Conservation (phyloP, 2,329 filamentous ascomycete species). For the Aspergillus arachidicola region DNA sequence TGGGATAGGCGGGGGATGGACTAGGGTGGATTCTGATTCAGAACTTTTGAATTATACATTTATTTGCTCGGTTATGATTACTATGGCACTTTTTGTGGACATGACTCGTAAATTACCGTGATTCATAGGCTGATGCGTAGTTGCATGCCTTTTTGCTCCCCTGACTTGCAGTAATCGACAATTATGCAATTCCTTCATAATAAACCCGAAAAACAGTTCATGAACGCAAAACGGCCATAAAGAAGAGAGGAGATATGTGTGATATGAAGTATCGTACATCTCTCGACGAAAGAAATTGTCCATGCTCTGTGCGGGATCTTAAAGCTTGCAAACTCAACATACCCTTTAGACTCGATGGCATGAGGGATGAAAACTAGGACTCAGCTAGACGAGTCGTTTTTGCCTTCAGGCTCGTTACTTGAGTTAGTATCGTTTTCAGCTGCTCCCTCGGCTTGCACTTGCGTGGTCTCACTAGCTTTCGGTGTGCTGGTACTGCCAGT, state of each 20-base stretch:
- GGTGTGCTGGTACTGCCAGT: neutral
- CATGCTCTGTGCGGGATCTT: neutral
- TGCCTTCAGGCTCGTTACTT: slow-evolving; percentile 2
- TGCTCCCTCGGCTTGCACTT: neutral
- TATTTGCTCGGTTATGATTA: neutral
- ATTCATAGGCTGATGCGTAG: neutral
- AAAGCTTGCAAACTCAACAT: neutral
- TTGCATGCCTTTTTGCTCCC: neutral
- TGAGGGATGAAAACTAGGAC: neutral
- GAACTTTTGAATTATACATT: neutral
- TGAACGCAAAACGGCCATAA: neutral
- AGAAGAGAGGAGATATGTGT: neutral
- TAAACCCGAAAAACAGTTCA: neutral
- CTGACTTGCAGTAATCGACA: neutral
- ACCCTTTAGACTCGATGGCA: neutral
- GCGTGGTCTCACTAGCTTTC: neutral
- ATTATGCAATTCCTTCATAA: neutral
- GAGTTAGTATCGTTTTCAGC: slow-evolving; percentile 1
- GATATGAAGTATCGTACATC: neutral
- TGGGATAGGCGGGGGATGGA: no score
- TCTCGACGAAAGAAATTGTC: neutral
- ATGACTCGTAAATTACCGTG: neutral
- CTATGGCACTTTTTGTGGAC: neutral
- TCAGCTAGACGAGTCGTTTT: neutral
- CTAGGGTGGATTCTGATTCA: neutral